phyloP scores from a whole-genome alignment of 1,284 basidiomycete genomes.

The Termitomyces sp. region DNA sequence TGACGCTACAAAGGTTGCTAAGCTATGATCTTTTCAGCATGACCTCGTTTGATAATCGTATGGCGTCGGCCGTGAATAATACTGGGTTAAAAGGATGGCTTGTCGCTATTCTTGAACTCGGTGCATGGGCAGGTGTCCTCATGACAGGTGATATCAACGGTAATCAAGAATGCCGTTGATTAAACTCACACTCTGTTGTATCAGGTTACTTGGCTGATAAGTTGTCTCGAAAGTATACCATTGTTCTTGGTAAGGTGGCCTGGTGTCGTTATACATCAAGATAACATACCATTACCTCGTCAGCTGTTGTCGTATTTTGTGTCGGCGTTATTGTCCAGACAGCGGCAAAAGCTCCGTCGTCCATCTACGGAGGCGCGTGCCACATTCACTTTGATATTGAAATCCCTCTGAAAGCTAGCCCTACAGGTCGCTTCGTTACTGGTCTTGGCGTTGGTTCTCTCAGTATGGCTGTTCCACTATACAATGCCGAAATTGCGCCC shows the following conservation, averaged over 20 bases:
- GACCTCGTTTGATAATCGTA: conserved; percentile 48
- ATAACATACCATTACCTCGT: not conserved
- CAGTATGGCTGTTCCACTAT: conserved; percentile 71
- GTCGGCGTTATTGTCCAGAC: conserved; percentile 68
- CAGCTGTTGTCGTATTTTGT: conserved; percentile 63
- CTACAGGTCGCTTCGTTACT: conserved; percentile 64
- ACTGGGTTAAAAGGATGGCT: conserved; percentile 60
- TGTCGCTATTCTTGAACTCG: conserved; percentile 64
- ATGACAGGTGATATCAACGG: conserved; percentile 35
- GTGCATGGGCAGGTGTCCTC: conserved; percentile 71
- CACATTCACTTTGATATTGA: not conserved
- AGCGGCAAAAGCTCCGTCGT: conserved; percentile 45
- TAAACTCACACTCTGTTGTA: conserved; percentile 1
- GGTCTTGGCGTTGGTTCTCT: conserved; percentile 75
- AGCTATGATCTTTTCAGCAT: conserved; percentile 36
- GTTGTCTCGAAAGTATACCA: conserved; percentile 67
- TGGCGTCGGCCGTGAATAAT: conserved; percentile 49
- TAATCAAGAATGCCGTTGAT: not conserved
- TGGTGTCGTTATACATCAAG: not conserved
- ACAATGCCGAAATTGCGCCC: conserved; percentile 70
- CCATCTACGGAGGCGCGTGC: conserved; percentile 58
- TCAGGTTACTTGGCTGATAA: conserved; percentile 65
- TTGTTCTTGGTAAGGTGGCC: conserved; percentile 46
- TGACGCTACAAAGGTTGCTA: not conserved
- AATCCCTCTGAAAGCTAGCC: not conserved